A percentile compares a stretch with the other conserved stretches of the same genome.
Evolutionary conservation across 305 asterid species (phyloP).

Genomic region (Galium porrigens): DNA sequence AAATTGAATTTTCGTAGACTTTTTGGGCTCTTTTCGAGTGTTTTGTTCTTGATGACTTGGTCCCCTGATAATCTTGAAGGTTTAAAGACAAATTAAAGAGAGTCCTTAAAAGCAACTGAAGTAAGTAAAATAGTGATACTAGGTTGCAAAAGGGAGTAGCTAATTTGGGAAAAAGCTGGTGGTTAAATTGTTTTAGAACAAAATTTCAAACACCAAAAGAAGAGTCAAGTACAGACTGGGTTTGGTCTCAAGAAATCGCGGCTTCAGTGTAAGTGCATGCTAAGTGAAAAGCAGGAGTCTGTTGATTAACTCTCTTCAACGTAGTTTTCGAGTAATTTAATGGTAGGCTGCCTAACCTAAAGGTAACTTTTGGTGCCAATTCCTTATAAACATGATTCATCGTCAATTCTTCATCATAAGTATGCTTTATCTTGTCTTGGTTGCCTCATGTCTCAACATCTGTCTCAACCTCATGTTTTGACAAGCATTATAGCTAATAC

Average conservation of each 20-base stretch:
- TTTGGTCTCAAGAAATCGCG: slow-evolving; percentile 30
- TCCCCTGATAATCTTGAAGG: slow-evolving; percentile 10
- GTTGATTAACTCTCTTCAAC: background rate
- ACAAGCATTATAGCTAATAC: no score
- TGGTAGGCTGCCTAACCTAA: slow-evolving; percentile 6
- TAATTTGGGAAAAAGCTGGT: slow-evolving; percentile 4
- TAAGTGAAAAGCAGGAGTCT: background rate
- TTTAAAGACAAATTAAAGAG: slow-evolving; percentile 3
- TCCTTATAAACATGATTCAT: background rate
- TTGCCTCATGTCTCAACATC: slow-evolving; percentile 5
- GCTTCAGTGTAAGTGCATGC: slow-evolving; percentile 7
- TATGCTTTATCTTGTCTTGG: background rate
- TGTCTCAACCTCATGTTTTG: background rate
- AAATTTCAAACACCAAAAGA: slow-evolving; percentile 9
- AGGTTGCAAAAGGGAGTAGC: background rate
- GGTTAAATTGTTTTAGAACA: background rate
- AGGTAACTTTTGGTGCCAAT: background rate
- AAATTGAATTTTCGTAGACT: background rate
- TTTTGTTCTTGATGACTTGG: background rate
- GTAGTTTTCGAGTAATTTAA: slow-evolving; percentile 1
- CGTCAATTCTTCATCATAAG: no score
- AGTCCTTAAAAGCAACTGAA: background rate
- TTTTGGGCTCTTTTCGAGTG: background rate
- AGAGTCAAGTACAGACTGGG: slow-evolving; percentile 16
- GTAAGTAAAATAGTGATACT: background rate